Evolutionary conservation across 495 filamentous ascomycete genomes (phyloP).

Genomic region (Penicillium desertorum): DNA sequence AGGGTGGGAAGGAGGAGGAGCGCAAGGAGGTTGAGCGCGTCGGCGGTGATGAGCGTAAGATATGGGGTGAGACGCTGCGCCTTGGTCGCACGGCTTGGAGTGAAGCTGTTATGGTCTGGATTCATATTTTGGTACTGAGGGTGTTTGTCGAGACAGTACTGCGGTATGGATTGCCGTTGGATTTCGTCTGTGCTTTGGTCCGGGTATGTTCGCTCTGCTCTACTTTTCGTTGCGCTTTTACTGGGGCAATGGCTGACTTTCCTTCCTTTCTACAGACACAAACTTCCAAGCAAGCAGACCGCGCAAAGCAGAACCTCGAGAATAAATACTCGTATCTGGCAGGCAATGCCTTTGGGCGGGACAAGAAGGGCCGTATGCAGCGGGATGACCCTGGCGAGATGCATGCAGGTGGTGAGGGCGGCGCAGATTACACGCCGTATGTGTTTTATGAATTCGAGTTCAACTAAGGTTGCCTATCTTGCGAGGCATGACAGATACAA

Average conservation of each 20-base stretch:
- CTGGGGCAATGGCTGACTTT: background rate
- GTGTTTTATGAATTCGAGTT: slow-evolving; percentile 97
- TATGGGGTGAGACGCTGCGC: slow-evolving; percentile 87
- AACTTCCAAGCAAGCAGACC: slow-evolving; percentile 70
- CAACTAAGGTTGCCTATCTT: slow-evolving; percentile 30
- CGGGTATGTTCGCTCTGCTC: slow-evolving; percentile 58
- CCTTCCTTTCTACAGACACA: slow-evolving; percentile 60
- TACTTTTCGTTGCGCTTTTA: background rate
- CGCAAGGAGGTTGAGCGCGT: slow-evolving; percentile 78
- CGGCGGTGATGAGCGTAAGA: slow-evolving; percentile 74
- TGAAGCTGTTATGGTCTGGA: slow-evolving; percentile 92
- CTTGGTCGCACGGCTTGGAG: slow-evolving; percentile 86
- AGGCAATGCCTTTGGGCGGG: slow-evolving; percentile 89
- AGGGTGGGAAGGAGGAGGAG: slow-evolving; percentile 86
- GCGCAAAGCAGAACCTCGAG: slow-evolving; percentile 78
- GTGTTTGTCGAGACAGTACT: slow-evolving; percentile 98
- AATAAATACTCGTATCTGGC: slow-evolving; percentile 86
- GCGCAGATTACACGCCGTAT: slow-evolving; percentile 88
- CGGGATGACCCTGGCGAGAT: slow-evolving; percentile 89
- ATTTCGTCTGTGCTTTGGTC: slow-evolving; percentile 80
- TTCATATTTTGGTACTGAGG: slow-evolving; percentile 83
- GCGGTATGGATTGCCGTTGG: slow-evolving; percentile 85
- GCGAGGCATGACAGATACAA: background rate
- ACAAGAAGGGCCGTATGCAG: slow-evolving; percentile 88
- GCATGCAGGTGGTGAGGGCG: slow-evolving; percentile 67